These are phyloP conservation scores for Apiospora arundinis DNA, from an alignment of 2,329 filamentous ascomycete species.

Conservation along the genomic window DNA sequence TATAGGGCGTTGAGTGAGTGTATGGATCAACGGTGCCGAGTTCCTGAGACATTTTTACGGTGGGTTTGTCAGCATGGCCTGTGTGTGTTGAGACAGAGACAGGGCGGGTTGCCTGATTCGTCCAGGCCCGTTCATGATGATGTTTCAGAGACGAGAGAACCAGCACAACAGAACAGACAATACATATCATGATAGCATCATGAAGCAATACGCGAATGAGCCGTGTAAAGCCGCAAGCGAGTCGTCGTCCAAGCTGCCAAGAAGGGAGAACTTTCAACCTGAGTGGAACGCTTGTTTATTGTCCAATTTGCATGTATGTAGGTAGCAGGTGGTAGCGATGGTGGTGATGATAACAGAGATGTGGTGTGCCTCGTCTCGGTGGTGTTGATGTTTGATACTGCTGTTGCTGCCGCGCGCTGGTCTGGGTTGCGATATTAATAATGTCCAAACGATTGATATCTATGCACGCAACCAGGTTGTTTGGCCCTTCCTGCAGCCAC, in stretches of 20 bases:
- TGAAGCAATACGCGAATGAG: not conserved
- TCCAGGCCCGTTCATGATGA: not conserved
- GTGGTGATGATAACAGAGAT: not conserved
- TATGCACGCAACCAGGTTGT: conserved; percentile 4
- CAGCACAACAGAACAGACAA: not conserved
- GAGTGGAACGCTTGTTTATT: conserved; percentile 6
- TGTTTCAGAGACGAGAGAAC: not conserved
- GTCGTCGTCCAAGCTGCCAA: not conserved
- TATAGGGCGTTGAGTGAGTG: not conserved
- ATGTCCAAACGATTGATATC: not conserved
- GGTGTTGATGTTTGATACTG: not conserved
- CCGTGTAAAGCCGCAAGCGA: conserved; percentile 10
- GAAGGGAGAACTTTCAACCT: not conserved
- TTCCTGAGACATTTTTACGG: conserved; percentile 1
- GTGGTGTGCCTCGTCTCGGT: not conserved
- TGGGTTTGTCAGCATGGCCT: not conserved
- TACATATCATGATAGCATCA: not conserved
- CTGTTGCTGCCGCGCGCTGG: not conserved
- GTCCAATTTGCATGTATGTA: not conserved
- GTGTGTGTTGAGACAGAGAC: not conserved
- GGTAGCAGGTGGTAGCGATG: not conserved
- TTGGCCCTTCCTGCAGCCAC: not conserved
- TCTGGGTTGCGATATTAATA: not conserved
- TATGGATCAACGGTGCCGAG: not conserved
- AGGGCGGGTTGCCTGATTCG: not conserved